Conservation (phyloP, 2,329 filamentous ascomycete species). For the Pseudohalonectria lignicola region DNA sequence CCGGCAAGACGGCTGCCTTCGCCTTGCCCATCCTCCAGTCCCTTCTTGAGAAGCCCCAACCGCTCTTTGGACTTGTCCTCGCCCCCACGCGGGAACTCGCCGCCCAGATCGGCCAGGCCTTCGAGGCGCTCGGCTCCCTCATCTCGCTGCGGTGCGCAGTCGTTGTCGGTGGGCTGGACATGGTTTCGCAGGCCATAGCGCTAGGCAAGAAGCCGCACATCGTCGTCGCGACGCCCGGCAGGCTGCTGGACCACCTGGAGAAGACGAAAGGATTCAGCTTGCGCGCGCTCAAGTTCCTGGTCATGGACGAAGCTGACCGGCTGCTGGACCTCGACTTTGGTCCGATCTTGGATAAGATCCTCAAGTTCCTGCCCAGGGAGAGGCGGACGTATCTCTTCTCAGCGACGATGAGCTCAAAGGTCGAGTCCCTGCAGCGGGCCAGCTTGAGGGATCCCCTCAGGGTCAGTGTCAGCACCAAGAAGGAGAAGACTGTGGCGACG, state of each 20-base stretch:
- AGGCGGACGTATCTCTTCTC: constrained; percentile 63
- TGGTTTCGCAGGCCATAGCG: constrained; percentile 84
- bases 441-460: constrained; percentile 75
- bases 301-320: constrained; percentile 91
- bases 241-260: constrained; percentile 83
- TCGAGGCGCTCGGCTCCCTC: constrained; percentile 76
- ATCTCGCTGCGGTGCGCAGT: constrained; percentile 82
- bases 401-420: constrained; percentile 82
- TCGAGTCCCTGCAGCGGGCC: constrained; percentile 85
- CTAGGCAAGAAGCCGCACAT: constrained; percentile 95
- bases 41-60: constrained; percentile 76
- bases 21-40: constrained; percentile 85
- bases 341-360: constrained; percentile 53
- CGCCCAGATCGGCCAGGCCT: constrained; percentile 78
- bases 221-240: constrained; percentile 82
- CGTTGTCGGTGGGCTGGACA: constrained; percentile 89
- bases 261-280: constrained; percentile 95
- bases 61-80: constrained; percentile 79
- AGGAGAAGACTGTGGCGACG: constrained; percentile 86
- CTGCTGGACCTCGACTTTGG: constrained; percentile 52
- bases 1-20: constrained; percentile 93
- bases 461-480: constrained; percentile 70
- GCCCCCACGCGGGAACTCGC: constrained; percentile 91
- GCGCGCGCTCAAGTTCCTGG: constrained; percentile 70
- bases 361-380: constrained; percentile 73